Percentiles rank a stretch among this genome's conserved stretches.
Evolutionary conservation across 2,329 filamentous ascomycete genomes (phyloP).

Genomic region (Ceratocystis smalleyi): DNA sequence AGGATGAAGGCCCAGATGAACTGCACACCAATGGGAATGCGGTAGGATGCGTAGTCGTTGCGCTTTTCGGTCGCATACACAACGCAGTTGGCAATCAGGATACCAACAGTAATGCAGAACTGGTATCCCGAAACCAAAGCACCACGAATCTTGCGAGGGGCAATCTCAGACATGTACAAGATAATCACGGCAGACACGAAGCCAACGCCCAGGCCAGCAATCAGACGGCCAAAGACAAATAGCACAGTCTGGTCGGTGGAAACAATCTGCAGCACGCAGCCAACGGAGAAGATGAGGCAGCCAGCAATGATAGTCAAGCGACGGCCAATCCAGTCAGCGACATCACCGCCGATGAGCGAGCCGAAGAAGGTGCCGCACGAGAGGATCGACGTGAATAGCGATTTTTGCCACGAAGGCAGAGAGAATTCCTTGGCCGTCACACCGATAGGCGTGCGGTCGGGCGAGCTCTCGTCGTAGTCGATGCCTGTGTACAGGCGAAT

Average conservation of each 20-base stretch:
- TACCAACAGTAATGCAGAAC: conserved; percentile 67
- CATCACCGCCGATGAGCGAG: conserved; percentile 59
- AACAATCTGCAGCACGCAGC: conserved; percentile 51
- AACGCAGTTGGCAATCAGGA: conserved; percentile 59
- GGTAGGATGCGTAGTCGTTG: conserved; percentile 51
- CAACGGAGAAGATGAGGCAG: conserved; percentile 54
- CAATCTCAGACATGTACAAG: conserved; percentile 76
- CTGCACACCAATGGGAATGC: conserved; percentile 68
- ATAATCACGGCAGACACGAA: conserved; percentile 70
- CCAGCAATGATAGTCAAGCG: conserved; percentile 56
- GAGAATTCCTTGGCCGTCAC: conserved; percentile 23
- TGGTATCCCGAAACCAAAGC: conserved; percentile 71
- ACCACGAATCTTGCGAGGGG: conserved; percentile 56
- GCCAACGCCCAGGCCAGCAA: conserved; percentile 65
- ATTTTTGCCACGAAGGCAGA: conserved; percentile 26
- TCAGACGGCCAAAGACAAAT: conserved; percentile 56
- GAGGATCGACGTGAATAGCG: conserved; percentile 58
- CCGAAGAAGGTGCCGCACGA: conserved; percentile 67
- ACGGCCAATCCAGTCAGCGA: conserved; percentile 60
- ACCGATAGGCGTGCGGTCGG: conserved; percentile 29
- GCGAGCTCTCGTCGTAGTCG: conserved; percentile 23
- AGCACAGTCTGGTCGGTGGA: conserved; percentile 33
- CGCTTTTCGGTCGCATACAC: conserved; percentile 54
- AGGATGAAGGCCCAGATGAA: conserved; percentile 69
- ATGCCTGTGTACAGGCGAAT: conserved; percentile 28